Base-by-base conservation (phyloP, 2,329 filamentous ascomycete species). In the Niveomyces coronatus region DNA sequence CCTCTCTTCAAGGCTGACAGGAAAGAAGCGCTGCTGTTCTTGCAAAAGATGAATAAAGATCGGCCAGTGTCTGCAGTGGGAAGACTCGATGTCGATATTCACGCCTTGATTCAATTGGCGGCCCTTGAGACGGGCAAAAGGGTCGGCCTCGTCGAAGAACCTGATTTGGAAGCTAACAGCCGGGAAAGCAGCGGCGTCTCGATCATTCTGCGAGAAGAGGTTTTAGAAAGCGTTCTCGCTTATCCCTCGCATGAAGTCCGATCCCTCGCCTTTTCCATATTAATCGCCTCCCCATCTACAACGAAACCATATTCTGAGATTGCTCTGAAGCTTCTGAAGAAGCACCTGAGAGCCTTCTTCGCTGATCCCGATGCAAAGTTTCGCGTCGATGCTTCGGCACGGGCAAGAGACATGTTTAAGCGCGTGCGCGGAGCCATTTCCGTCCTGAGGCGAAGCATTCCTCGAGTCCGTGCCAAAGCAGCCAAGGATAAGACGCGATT, bases 351-450 rank as follows among this genome's bases (percentile, higher is more conserved):
- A 1, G 72, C 79, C 13, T 76, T 89, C 45, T 82, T 93, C 53
- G 76, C 85, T 3, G 88, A 95, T 45, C 78, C 84, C 1, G 87
- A 95, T 53, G 79, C 89, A 5, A 86, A 89, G 49, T 82, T 88
- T 47, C 77, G 91, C 40, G 82, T 88, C 41, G 85, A 94, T 48
- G 69, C 93, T 2, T 68, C 89, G 18, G 77, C 78, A 17, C 74
- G 84, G 44, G 76, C 82, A 3, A 80, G 85, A 44, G 79, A 80
- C 48, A 76, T 96, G 55, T 75, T 88, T 42, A 79, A 82, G 49
- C 78, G 88, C 30, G 64, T 94, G 4, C 72, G 82, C 46, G 79
- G 78, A 17, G 74, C 79, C 9, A 75, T 81, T 14, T 68, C 71
- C 14, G 67, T 70, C 9, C 58, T 82, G 15, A 64, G 65, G 22